Base-by-base conservation (phyloP, 768 basidiomycete species). In the Pleurotus tuoliensis region DNA sequence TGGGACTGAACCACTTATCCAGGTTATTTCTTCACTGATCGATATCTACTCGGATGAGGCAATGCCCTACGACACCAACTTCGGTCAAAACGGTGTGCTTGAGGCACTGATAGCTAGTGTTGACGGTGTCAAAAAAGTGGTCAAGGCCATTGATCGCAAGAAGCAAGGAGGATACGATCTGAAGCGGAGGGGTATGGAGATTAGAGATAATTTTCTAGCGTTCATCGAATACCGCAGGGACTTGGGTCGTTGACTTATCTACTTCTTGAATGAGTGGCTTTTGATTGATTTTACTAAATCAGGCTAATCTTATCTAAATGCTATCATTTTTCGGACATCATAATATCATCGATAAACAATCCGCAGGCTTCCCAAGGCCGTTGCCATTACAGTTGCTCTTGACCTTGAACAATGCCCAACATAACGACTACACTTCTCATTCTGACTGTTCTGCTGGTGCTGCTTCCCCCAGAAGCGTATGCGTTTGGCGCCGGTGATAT, bases 41-140 rank as follows among this genome's bases (percentile, higher is more conserved):
- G 94, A 97, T 67, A 92, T 96, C 51, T 98, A 90, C 68, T 92
- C 94, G 3, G 94, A 98, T 71, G 94, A 98, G 70, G 78, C 71
- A 6, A 69, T 83, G 54, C 79, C 87, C 0, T 94, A 90, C 65
- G 94, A 98, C 66, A 66, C 83, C 56, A 92, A 92, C 67, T 94
- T 94, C 75, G 79, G 83, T 43, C 73, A 85, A 56, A 82, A 82
- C 0, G 67, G 71, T 12, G 90, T 80, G 64, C 70, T 88, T 0
- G 76, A 76, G 15, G 73, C 71, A 50, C 78, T 94, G 5, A 72
- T 70, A 12, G 77, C 73, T n/a, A 80, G 82, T 51, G 75, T 88
- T 8, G 87, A 86, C 44, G 80, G 80, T 11, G 68, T 91, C 25
- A 84, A 78, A 63, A 82, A 81, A 61, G 79, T 76, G 3, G 83